These are phyloP conservation scores for Gossypium rotundifolium DNA, from an alignment of 345 rosid genomes.

Conservation along the genomic window DNA sequence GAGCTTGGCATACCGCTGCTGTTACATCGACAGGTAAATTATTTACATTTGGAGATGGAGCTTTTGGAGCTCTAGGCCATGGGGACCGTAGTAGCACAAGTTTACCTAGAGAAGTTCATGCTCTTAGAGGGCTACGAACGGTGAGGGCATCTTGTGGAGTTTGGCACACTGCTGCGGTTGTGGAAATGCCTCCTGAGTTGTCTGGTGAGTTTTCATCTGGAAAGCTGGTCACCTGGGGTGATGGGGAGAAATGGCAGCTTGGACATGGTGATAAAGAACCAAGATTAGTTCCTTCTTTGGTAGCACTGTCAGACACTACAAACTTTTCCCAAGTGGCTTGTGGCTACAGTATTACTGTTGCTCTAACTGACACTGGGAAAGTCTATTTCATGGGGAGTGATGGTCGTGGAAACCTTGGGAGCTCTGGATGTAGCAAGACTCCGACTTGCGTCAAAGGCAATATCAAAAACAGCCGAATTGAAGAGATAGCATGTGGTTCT, in stretches of 20 bases:
- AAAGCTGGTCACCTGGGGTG: constrained; percentile 50
- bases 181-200: constrained; percentile 22
- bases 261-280: constrained; percentile 47
- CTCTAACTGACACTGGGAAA: constrained; percentile 34
- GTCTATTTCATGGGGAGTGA: constrained; percentile 46
- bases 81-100: constrained; percentile 48
- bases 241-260: constrained; percentile 42
- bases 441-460: constrained; percentile 32
- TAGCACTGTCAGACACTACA: constrained; percentile 24
- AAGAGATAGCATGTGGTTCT: constrained; percentile 47
- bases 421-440: constrained; percentile 24
- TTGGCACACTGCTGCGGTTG: constrained; percentile 78
- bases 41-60: constrained; percentile 79
- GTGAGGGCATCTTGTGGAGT: constrained; percentile 62
- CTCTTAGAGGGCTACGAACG: constrained; percentile 51
- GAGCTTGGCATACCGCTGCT: constrained; percentile 73
- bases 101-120: constrained; percentile 62
- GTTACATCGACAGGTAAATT: constrained; percentile 60
- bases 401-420: constrained; percentile 33
- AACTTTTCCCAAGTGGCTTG: constrained; percentile 43
- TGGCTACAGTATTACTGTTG: constrained; percentile 38
- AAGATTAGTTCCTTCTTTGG: constrained; percentile 32
- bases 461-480: constrained; percentile 25
- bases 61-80: constrained; percentile 76
- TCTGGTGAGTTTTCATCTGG: constrained; percentile 25